Evolutionary conservation across 2,329 filamentous ascomycete genomes (phyloP).

Genomic region (Aureobasidium sp.): DNA sequence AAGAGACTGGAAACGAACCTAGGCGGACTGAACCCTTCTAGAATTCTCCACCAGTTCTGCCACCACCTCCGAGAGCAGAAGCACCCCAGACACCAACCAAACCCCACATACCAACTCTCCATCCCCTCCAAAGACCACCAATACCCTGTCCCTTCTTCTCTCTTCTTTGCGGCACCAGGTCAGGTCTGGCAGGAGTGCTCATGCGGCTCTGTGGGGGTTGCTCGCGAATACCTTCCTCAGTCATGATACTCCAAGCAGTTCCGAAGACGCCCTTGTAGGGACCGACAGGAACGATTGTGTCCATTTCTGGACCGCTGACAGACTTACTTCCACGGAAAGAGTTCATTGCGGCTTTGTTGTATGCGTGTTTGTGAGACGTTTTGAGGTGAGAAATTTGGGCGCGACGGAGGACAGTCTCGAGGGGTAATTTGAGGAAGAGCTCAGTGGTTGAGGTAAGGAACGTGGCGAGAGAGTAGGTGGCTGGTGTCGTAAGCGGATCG

Average conservation of each 20-base stretch:
- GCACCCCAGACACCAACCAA: slow-evolving; percentile 60
- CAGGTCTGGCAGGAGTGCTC: slow-evolving; percentile 24
- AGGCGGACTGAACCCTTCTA: slow-evolving; percentile 1
- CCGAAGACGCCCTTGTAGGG: slow-evolving; percentile 81
- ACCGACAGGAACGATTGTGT: slow-evolving; percentile 73
- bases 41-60: slow-evolving; percentile 17
- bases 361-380: slow-evolving; percentile 13
- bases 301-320: slow-evolving; percentile 35
- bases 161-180: slow-evolving; percentile 32
- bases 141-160: slow-evolving; percentile 59
- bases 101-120: slow-evolving; percentile 74
- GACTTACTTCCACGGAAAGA: slow-evolving; percentile 19
- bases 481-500: slow-evolving; percentile 73
- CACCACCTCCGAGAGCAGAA: slow-evolving; percentile 14
- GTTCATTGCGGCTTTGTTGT: slow-evolving; percentile 22
- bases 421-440: slow-evolving; percentile 76
- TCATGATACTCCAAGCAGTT: slow-evolving; percentile 80
- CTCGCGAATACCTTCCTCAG: slow-evolving; percentile 64
- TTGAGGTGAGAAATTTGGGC: slow-evolving; percentile 72
- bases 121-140: slow-evolving; percentile 63
- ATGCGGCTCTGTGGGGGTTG: slow-evolving; percentile 30
- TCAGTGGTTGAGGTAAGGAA: slow-evolving; percentile 76
- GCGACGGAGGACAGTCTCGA: slow-evolving; percentile 85
- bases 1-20: not conserved
- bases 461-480: slow-evolving; percentile 71